Evolutionary conservation across 1,139 yeast genomes (phyloP), one percentile per base, ranked within the genome.

Genomic region (Yamadazyma songkhlaensis): DNA sequence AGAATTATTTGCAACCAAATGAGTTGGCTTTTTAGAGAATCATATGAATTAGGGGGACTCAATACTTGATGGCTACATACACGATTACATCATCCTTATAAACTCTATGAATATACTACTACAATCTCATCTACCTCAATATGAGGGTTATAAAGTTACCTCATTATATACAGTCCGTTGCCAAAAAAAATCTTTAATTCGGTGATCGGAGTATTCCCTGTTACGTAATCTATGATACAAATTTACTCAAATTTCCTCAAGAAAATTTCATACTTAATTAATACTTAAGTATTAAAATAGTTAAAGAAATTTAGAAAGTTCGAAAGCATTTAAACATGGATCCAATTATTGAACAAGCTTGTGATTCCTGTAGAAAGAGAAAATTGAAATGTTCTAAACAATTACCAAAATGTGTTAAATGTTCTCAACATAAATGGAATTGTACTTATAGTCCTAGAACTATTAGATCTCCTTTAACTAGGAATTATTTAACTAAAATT

Each of bases 361-460:
- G 83, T 52, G 83, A 77, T 50, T 74, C 81, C 10, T 77, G 83
- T 53, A 66, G 83, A 34, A 74, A 74, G 49, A 62, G 83, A 38
- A 77, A 77, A 53, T 61, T 77, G 41, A 73, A 74, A 48, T 77
- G 83, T 47, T 72, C 81, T 32, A 77, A 77, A 55, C 88, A 83
- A 47, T 70, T 62, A 28, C 96, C 96, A 4, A 76, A 77, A 47
- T 87, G 96, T 55, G 67, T 82, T 33, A 86, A 86, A 55, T 87
- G 96, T 61, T 60, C 72, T 12, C 79, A 76, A 39, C 88, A 85
- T 54, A 69, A 73, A 30, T 82, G 95, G 84, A 73, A 74, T 34
- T 87, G 96, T 59, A 64, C 77, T 4, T 87, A 87, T 57, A 79
- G 86, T 21, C 96, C 96, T 10, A 68, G 85, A 44, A 75, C 84